These are phyloP conservation scores for Solanum lycopersicoides DNA, from an alignment of 257 asterid genomes.

Conservation along the genomic window DNA sequence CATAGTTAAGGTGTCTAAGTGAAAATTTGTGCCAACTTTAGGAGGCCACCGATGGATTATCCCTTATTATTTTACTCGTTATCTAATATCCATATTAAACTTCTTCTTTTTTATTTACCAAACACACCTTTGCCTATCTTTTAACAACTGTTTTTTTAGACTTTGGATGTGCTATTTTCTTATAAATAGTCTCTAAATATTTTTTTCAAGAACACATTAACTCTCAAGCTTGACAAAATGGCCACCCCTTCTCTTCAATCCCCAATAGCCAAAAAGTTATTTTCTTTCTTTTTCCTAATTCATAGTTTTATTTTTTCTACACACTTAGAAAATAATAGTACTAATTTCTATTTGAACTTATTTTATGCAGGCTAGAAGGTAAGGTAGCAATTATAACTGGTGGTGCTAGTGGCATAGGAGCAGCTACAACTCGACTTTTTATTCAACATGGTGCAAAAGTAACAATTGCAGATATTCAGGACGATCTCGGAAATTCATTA, in stretches of 20 bases:
- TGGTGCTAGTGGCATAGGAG: neutral
- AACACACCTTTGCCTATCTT: too few species aligned
- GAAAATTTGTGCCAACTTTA: too few species aligned
- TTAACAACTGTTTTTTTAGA: too few species aligned
- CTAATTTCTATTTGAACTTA: neutral
- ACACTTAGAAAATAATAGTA: too few species aligned
- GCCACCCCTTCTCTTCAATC: neutral
- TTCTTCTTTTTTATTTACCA: too few species aligned
- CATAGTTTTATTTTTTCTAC: neutral
- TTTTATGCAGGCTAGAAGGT: neutral
- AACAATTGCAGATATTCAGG: neutral
- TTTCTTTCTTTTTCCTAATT: neutral
- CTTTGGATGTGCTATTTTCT: too few species aligned
- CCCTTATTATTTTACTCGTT: too few species aligned
- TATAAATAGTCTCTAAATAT: neutral
- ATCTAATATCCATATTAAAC: too few species aligned
- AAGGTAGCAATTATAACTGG: neutral
- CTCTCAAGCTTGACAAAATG: neutral
- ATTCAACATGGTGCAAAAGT: neutral
- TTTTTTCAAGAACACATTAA: too few species aligned
- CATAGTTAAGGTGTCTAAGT: too few species aligned
- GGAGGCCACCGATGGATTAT: fast-evolving
- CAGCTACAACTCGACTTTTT: neutral
- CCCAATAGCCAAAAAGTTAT: neutral
- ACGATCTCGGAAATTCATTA: neutral